Evolutionary conservation across 192 early-diverging fungal species (phyloP), one percentile per base, ranked within the genome.

Genomic region (Phlyctochytrium planicorne): DNA sequence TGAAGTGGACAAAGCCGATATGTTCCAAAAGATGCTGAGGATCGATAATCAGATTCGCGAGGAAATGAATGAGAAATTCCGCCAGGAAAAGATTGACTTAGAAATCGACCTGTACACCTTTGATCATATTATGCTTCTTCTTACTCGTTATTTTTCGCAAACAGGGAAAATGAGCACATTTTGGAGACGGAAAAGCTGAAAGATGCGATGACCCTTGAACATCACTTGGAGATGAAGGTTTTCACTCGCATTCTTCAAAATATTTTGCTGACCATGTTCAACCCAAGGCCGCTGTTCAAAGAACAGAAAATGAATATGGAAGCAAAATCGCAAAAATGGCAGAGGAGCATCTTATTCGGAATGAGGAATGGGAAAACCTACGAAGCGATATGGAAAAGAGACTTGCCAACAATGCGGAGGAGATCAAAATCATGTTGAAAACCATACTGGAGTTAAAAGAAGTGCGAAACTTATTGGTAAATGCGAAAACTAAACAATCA

Each of bases 21-120:
- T 84, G 64, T 82, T 74, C 50, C 82, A 84, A 53, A 82, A 80
- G 62, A 84, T 84, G 80, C 69, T 80, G 31, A 52, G 64, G 31
- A 73, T 79, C 33, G 82, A 84, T 34, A 73, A 82, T 35, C 68
- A 75, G 35, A 78, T 78, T 31, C 67, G 80, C 17, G 66, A 29
- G 14, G 82, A 84, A 60, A 71, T 82, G 75, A 60, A 65, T 29
- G 73, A 75, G 2, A 57, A 68, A n/a, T 76, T 78, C 36, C 61
- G 73, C 16, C 53, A 59, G 29, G 82, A 82, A 25, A 79, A 73
- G 61, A 34, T 35, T 24, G 79, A 72, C 32, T 24, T 52, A 24
- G 59, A 62, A 17, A 62, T n/a, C n/a, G n/a, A n/a, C n/a, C n/a
- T n/a, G n/a, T n/a, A n/a, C n/a, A n/a, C n/a, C n/a, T n/a, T n/a